These are phyloP conservation scores for Croton laevigatus DNA, from an alignment of 441 rosid species.

Conservation along the genomic window DNA sequence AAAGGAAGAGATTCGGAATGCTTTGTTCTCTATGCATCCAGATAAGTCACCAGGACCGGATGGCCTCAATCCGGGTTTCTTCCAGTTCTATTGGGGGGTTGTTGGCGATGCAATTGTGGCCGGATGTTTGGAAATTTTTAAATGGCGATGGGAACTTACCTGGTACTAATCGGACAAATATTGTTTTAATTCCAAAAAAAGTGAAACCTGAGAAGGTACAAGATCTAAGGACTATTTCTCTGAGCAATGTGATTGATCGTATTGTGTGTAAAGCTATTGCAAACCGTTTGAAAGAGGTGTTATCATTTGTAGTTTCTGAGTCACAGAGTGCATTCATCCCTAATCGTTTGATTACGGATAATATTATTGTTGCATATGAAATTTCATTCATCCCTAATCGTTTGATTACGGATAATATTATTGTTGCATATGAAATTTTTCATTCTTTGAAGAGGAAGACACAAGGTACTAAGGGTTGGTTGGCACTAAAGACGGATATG, in stretches of 20 bases:
- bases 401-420: no score
- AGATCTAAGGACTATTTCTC: neutral
- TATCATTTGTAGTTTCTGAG: neutral
- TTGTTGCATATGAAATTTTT: neutral
- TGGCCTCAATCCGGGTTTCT: neutral
- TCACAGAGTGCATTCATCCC: neutral
- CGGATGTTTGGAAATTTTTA: neutral
- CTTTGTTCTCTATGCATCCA: neutral
- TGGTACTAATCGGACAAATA: neutral
- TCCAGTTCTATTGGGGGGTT: neutral
- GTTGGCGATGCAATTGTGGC: neutral
- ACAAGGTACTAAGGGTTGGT: neutral
- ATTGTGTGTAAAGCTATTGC: neutral
- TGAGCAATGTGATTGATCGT: neutral
- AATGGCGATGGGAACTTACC: neutral
- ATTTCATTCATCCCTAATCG: no score
- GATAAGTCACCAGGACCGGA: neutral
- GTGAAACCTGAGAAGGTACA: neutral
- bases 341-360: neutral
- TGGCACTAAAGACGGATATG: no score
- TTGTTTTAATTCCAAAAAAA: no score
- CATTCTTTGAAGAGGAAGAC: neutral
- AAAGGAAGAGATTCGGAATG: neutral
- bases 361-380: no score
- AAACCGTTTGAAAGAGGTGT: no score